Evolutionary conservation across 768 basidiomycete genomes (phyloP).

Genomic region (Clitopilus hobsonii): DNA sequence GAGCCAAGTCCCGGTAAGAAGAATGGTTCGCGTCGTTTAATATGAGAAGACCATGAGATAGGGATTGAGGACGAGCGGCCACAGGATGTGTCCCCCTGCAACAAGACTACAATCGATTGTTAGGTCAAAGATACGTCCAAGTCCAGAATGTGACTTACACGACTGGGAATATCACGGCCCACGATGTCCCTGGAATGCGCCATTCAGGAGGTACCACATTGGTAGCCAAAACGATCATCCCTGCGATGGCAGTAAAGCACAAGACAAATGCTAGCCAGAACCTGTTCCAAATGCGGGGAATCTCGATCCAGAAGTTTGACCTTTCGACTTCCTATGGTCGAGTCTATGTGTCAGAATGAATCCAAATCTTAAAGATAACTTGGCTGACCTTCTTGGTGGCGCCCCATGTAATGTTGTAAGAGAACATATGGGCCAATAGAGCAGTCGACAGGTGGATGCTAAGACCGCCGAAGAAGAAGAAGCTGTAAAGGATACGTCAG

Average conservation of each 20-base stretch:
- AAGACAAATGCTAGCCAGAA: slow-evolving; percentile 66
- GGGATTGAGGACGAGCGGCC: slow-evolving; percentile 77
- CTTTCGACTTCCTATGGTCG: slow-evolving; percentile 72
- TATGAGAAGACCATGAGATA: slow-evolving; percentile 85
- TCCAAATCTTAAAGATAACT: background rate
- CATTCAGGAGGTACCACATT: slow-evolving; percentile 57
- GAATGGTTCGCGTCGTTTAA: slow-evolving; percentile 16
- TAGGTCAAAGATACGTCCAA: slow-evolving; percentile 4
- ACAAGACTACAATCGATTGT: slow-evolving; percentile 41
- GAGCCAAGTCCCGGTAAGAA: slow-evolving; percentile 6
- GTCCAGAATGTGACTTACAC: slow-evolving; percentile 37
- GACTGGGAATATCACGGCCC: slow-evolving; percentile 77
- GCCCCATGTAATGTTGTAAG: slow-evolving; percentile 75
- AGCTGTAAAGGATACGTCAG: slow-evolving; percentile 32
- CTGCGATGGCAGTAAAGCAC: slow-evolving; percentile 43
- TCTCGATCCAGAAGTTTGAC: slow-evolving; percentile 88
- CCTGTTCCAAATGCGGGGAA: slow-evolving; percentile 77
- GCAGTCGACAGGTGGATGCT: slow-evolving; percentile 65
- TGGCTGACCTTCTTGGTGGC: slow-evolving; percentile 59
- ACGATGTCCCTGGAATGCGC: slow-evolving; percentile 55
- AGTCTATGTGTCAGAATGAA: too few relatives aligned
- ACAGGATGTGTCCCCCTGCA: slow-evolving; percentile 61
- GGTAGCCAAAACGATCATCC: slow-evolving; percentile 54
- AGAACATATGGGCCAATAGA: slow-evolving; percentile 66
- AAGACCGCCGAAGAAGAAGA: slow-evolving; percentile 77